Conservation (phyloP, 805 yeast species). For the Hanseniaspora taiwanica region DNA sequence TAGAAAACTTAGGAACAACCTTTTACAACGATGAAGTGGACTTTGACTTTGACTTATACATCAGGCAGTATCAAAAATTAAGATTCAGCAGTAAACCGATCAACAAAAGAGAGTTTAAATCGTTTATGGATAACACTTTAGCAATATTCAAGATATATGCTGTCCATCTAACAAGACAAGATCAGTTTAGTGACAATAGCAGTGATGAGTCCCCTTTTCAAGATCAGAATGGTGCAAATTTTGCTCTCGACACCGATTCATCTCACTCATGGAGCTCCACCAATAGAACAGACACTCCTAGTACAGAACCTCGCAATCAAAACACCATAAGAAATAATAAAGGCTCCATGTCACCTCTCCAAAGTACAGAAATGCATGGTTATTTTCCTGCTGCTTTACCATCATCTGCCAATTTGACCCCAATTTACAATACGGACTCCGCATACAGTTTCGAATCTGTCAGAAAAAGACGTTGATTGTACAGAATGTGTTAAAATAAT, state of each 20-base stretch:
- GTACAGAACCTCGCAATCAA: neutral
- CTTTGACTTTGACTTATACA: slow-evolving; percentile 4
- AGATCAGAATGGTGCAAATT: neutral
- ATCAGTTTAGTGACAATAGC: neutral
- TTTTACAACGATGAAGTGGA: neutral
- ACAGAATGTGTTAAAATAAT: too few species aligned
- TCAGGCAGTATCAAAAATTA: neutral
- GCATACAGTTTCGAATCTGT: neutral
- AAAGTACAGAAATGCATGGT: neutral
- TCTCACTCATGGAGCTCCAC: neutral
- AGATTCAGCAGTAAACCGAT: slow-evolving; percentile 3
- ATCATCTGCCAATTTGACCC: neutral
- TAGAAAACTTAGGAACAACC: neutral
- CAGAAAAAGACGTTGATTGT: neutral
- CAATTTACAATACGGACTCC: neutral
- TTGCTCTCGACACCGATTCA: neutral
- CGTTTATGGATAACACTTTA: slow-evolving; percentile 2
- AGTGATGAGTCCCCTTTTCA: neutral
- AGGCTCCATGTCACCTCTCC: too few species aligned
- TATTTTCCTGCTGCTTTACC: neutral
- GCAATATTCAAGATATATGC: slow-evolving; percentile 4
- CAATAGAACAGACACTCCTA: neutral
- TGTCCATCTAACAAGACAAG: neutral
- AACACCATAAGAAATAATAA: too few species aligned
- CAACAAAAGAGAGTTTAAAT: slow-evolving; percentile 1